Percentiles rank a stretch among this genome's conserved stretches.
Evolutionary conservation across 208 protist genomes (phyloP).

Genomic region (Leishmania arabica): DNA sequence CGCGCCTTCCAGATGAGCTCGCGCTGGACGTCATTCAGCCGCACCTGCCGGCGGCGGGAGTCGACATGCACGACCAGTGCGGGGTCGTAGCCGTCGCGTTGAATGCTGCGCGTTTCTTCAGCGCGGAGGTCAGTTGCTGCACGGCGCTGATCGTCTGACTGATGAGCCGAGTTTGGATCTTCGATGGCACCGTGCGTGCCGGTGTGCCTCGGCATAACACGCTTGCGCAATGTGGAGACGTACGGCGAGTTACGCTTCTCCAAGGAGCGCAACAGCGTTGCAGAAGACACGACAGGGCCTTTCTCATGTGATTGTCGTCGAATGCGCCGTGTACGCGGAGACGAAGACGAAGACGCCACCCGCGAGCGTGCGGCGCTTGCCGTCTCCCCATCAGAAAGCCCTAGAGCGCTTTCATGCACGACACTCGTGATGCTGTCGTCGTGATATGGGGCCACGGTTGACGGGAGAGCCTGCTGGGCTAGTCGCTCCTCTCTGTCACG

Average conservation of each 20-base stretch:
- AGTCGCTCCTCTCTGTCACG: not conserved
- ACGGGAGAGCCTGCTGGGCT: not conserved
- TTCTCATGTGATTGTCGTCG: not conserved
- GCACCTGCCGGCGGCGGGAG: conserved; percentile 35
- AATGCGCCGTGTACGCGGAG: not conserved
- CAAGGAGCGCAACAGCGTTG: conserved; percentile 1
- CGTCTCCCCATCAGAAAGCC: not conserved
- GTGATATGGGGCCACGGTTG: not conserved
- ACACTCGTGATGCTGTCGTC: not conserved
- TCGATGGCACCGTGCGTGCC: conserved; percentile 18
- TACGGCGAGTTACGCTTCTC: conserved; percentile 13
- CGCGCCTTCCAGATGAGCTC: conserved; percentile 63
- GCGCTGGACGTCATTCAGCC: conserved; percentile 51
- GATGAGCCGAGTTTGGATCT: conserved; percentile 11
- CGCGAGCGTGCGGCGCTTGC: not conserved
- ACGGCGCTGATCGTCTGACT: conserved; percentile 18
- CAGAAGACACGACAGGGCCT: conserved; percentile 4
- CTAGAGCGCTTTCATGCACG: not conserved
- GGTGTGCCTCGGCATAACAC: conserved; percentile 23
- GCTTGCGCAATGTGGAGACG: conserved; percentile 16
- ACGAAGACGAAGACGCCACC: not conserved
- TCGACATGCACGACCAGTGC: conserved; percentile 58
- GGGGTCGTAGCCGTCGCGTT: conserved; percentile 44
- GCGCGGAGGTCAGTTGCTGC: conserved; percentile 14
- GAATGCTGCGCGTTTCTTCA: conserved; percentile 9